phyloP scores from a whole-genome alignment of 2,329 filamentous ascomycete species.

The Aspergillus fumigatiaffinis region DNA sequence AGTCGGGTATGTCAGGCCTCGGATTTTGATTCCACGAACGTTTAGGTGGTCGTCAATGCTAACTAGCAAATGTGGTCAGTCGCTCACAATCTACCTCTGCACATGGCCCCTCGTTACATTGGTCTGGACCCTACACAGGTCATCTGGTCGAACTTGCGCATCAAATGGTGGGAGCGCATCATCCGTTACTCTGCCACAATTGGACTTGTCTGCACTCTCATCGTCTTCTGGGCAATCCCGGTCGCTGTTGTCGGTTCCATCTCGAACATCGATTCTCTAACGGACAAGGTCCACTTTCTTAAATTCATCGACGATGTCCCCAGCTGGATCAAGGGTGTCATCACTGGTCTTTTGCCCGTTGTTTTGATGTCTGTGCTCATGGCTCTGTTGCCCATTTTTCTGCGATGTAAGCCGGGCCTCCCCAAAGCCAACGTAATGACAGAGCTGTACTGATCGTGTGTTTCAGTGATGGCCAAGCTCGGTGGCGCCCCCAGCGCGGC shows the following conservation, averaged over 20 bases:
- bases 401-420: conserved; percentile 57
- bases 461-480: conserved; percentile 67
- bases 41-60: not conserved
- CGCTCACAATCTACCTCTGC: conserved; percentile 78
- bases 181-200: conserved; percentile 66
- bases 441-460: not conserved
- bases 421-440: not conserved
- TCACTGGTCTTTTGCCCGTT: conserved; percentile 79
- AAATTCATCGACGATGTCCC: conserved; percentile 72
- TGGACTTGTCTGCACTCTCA: conserved; percentile 68
- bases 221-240: conserved; percentile 82
- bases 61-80: conserved; percentile 39
- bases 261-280: conserved; percentile 74
- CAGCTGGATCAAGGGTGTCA: conserved; percentile 66
- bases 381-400: conserved; percentile 77
- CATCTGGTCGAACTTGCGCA: conserved; percentile 79
- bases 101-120: conserved; percentile 81
- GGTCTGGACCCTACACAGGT: conserved; percentile 77
- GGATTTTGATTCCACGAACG: not conserved
- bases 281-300: conserved; percentile 62
- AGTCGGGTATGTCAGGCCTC: conserved; percentile 48
- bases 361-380: conserved; percentile 78
- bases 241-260: conserved; percentile 78
- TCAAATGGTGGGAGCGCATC: conserved; percentile 83
- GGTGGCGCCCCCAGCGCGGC: conserved; percentile 76